Percentiles rank a stretch among this genome's conserved stretches.
These are phyloP conservation scores for Sporisorium graminicola DNA, from an alignment of 1,284 basidiomycete genomes.

Conservation along the genomic window DNA sequence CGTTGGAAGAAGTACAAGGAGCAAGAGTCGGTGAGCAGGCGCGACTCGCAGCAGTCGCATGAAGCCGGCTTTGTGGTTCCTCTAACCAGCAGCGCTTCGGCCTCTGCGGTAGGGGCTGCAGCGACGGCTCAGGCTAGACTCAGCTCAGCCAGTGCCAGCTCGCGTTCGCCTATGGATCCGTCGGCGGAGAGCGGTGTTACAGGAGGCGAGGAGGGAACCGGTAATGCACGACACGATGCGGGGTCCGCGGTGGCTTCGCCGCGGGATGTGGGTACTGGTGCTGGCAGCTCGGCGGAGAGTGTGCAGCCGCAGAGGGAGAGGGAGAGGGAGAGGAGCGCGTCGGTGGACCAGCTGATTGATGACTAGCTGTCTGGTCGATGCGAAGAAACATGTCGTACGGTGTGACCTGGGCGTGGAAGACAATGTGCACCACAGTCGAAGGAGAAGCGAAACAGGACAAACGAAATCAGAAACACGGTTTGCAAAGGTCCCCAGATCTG, in stretches of 20 bases:
- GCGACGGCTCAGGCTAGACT: slow-evolving; percentile 23
- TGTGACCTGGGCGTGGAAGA: too few relatives aligned
- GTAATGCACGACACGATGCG: neutral
- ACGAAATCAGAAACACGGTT: too few relatives aligned
- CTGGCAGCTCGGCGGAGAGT: neutral
- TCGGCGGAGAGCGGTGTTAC: neutral
- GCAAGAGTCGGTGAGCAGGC: slow-evolving; percentile 25
- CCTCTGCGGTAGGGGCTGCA: neutral
- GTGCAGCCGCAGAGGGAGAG: slow-evolving; percentile 2
- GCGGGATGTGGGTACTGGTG: neutral
- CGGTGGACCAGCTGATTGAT: slow-evolving; percentile 39
- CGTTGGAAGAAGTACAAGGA: slow-evolving; percentile 53
- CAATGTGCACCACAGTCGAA: too few relatives aligned
- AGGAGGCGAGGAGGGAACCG: neutral
- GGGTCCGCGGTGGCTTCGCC: slow-evolving; percentile 4
- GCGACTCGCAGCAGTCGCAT: slow-evolving; percentile 10
- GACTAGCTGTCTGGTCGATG: slow-evolving; percentile 5
- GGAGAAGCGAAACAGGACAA: too few relatives aligned
- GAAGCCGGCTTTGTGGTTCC: neutral
- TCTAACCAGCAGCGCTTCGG: neutral
- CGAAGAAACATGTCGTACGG: neutral
- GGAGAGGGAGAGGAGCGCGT: slow-evolving; percentile 31
- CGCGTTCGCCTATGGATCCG: slow-evolving; percentile 29
- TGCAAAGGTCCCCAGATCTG: too few relatives aligned
- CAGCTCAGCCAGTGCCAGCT: slow-evolving; percentile 30